Percentiles rank a stretch among this genome's conserved stretches.
Evolutionary conservation across 768 basidiomycete genomes (phyloP).

Genomic region (Boletus huronensis): DNA sequence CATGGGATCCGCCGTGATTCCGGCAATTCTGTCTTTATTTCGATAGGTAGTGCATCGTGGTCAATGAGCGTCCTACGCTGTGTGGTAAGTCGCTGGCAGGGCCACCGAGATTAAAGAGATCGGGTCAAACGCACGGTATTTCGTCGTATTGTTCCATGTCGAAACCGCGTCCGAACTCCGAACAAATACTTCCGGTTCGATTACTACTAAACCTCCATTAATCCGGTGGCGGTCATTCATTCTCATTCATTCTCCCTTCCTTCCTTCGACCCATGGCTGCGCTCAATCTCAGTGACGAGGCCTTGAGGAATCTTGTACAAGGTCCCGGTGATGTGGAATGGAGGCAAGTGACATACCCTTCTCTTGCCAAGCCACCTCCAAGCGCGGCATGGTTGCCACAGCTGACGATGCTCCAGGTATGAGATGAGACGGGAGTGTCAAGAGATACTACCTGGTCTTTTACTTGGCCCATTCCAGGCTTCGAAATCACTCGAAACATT

Average conservation of each 20-base stretch:
- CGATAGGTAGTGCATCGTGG: constrained; percentile 1
- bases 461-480: constrained; percentile 84
- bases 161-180: constrained; percentile 27
- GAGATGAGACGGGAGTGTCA: constrained; percentile 96
- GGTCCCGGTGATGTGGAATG: constrained; percentile 83
- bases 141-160: constrained; percentile 55
- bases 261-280: constrained; percentile 11
- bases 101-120: constrained; percentile 6
- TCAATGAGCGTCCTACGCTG: constrained; percentile 33
- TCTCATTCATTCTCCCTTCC: neutral
- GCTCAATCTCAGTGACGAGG: constrained; percentile 34
- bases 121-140: constrained; percentile 45
- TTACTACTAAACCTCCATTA: constrained; percentile 1
- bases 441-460: constrained; percentile 79
- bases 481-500: constrained; percentile 79
- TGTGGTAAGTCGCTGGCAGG: constrained; percentile 9
- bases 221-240: neutral
- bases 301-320: constrained; percentile 62
- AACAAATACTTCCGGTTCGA: constrained; percentile 17
- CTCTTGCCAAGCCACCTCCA: neutral
- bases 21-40: neutral
- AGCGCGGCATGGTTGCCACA: neutral
- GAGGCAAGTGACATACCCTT: constrained; percentile 61
- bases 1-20: constrained; percentile 61
- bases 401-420: constrained; percentile 49